Percentiles rank a stretch among this genome's conserved stretches.
Conservation (phyloP, 345 rosid species). For the Odontarrhena argentea region DNA sequence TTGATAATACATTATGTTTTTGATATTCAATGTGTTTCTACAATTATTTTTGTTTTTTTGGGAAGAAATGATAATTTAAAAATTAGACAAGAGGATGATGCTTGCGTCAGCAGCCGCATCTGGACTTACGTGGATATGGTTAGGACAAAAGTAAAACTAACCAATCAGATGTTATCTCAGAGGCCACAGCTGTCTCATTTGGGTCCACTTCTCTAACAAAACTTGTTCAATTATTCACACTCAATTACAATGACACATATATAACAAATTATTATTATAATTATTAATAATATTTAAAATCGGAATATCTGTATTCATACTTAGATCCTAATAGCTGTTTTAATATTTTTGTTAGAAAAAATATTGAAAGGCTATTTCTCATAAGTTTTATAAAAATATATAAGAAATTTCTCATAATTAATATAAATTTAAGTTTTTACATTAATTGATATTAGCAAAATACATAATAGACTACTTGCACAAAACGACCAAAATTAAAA, state of each 20-base stretch:
- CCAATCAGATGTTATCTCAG: constrained; percentile 40
- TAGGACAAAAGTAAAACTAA: constrained; percentile 42
- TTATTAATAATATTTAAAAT: constrained; percentile 7
- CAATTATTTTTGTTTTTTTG: neutral
- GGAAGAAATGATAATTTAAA: too few relatives aligned
- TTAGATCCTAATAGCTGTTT: constrained; percentile 15
- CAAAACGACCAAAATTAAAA: constrained; percentile 44
- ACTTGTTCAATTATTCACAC: constrained; percentile 38
- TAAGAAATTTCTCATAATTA: neutral
- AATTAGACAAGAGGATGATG: constrained; percentile 15
- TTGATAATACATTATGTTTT: too few relatives aligned
- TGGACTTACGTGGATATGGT: constrained; percentile 43
- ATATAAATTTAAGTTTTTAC: neutral
- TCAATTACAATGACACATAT: constrained; percentile 24
- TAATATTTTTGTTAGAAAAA: neutral
- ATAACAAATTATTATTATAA: neutral
- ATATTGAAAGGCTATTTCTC: neutral
- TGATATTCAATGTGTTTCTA: too few relatives aligned
- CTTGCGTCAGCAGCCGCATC: constrained; percentile 40
- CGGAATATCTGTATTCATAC: constrained; percentile 42
- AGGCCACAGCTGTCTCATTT: constrained; percentile 43
- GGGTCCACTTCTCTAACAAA: constrained; percentile 45
- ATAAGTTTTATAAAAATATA: neutral
- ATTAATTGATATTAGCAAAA: neutral
- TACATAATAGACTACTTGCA: constrained; percentile 9